Percentiles rank a stretch among this genome's conserved stretches.
phyloP scores from a whole-genome alignment of 1,139 yeast species.

The Saccharomycopsis crataegensis region DNA sequence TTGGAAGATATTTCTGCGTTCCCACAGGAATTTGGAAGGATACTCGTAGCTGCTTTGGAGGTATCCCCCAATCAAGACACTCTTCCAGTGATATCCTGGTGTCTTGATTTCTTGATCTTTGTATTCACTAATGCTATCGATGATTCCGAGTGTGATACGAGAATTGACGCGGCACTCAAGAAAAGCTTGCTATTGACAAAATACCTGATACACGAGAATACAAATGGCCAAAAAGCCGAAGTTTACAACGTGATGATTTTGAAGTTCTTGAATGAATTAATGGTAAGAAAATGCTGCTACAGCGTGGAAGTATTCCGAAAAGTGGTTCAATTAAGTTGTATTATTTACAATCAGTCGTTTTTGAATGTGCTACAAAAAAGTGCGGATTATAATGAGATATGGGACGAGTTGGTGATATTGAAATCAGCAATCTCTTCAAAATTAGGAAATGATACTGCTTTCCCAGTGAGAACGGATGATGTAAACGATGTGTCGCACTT shows the following conservation, averaged over 20 bases:
- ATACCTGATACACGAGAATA: not conserved
- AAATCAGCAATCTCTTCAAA: conserved; percentile 21
- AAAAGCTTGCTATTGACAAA: not conserved
- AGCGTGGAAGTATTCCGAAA: not conserved
- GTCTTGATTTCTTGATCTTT: conserved; percentile 5
- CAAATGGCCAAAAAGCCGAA: not conserved
- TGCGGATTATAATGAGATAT: conserved; percentile 23
- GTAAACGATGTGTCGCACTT: not conserved
- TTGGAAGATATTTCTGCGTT: not conserved
- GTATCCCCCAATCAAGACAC: no score
- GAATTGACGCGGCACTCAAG: not conserved
- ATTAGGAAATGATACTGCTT: not conserved
- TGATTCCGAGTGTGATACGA: not conserved
- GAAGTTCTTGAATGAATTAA: not conserved
- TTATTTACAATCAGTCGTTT: conserved; percentile 2
- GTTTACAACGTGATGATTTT: not conserved
- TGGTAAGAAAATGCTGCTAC: not conserved
- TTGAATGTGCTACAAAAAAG: conserved; percentile 5
- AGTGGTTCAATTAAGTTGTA: not conserved
- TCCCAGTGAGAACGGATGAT: not conserved
- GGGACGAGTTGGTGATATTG: conserved; percentile 29
- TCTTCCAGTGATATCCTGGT: not conserved
- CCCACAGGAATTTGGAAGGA: conserved; percentile 3
- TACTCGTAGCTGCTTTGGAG: not conserved
- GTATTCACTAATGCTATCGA: not conserved